Evolutionary conservation across 1,139 yeast genomes (phyloP).

Genomic region (Geotrichum cucujoidarum): DNA sequence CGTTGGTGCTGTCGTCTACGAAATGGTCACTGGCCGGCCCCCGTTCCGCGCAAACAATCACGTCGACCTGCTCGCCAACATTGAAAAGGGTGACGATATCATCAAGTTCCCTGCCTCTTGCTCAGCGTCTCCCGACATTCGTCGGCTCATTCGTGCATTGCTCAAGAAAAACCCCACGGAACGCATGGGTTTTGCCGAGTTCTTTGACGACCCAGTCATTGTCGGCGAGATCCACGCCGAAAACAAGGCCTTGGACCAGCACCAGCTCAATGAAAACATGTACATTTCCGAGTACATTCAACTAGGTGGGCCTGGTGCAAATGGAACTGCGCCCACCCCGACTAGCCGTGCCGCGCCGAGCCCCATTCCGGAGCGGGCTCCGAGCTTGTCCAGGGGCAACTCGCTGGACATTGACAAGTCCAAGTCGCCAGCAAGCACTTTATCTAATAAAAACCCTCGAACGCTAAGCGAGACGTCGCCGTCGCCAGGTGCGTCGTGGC

Average conservation of each 20-base stretch:
- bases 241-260: conserved; percentile 58
- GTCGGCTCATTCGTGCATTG: conserved; percentile 64
- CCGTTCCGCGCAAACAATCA: conserved; percentile 94
- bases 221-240: conserved; percentile 45
- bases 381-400: neutral
- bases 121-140: conserved; percentile 53
- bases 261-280: conserved; percentile 68
- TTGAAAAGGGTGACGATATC: conserved; percentile 72
- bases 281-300: conserved; percentile 74
- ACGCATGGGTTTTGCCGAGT: conserved; percentile 81
- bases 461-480: conserved; percentile 21
- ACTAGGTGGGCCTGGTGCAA: conserved; percentile 15
- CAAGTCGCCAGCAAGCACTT: conserved; percentile 7
- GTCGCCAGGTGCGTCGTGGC: conserved; percentile 29
- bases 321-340: too few relatives aligned
- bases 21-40: conserved; percentile 92
- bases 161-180: conserved; percentile 81
- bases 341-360: neutral
- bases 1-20: conserved; percentile 92
- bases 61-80: conserved; percentile 77
- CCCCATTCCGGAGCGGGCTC: conserved; percentile 1
- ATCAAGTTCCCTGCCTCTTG: conserved; percentile 64
- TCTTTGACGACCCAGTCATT: conserved; percentile 58
- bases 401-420: conserved; percentile 1
- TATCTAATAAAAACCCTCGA: neutral